phyloP scores from a whole-genome alignment of 768 basidiomycete genomes.

The Mycena alexandri region DNA sequence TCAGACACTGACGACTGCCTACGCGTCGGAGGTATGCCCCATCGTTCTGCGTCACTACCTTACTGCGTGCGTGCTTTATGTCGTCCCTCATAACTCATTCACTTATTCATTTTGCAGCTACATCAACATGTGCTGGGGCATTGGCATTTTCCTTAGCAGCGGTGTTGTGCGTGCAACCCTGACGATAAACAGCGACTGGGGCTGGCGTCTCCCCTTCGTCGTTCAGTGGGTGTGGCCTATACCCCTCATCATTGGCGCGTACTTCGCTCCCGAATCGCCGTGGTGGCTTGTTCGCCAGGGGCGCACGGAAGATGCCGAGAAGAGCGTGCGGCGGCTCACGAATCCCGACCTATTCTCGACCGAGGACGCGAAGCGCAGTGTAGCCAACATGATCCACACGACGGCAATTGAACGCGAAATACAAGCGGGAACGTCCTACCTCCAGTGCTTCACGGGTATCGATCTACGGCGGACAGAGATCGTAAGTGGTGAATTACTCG shows the following conservation, averaged over 20 bases:
- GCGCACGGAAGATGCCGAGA: constrained; percentile 38
- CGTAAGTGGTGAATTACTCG: constrained; percentile 18
- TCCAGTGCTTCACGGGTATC: constrained; percentile 39
- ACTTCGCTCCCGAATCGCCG: constrained; percentile 37
- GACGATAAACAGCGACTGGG: constrained; percentile 39
- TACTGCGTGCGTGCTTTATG: constrained; percentile 29
- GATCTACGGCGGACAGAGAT: constrained; percentile 41
- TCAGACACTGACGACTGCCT: constrained; percentile 42
- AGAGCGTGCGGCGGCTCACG: constrained; percentile 35
- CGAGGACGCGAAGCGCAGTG: constrained; percentile 35
- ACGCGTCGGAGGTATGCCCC: constrained; percentile 42
- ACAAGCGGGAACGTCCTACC: constrained; percentile 38
- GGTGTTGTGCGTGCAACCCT: constrained; percentile 40
- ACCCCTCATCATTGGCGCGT: constrained; percentile 36
- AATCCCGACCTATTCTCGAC: constrained; percentile 32
- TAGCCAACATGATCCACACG: constrained; percentile 42
- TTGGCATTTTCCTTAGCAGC: constrained; percentile 36
- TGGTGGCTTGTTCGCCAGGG: constrained; percentile 43
- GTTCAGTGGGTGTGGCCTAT: constrained; percentile 43
- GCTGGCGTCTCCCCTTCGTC: constrained; percentile 42
- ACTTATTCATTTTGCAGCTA: constrained; percentile 13
- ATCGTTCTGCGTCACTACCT: constrained; percentile 41
- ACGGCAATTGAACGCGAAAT: constrained; percentile 40
- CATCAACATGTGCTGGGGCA: constrained; percentile 44
- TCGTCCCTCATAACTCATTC: neutral